Evolutionary conservation across 805 yeast species (phyloP).

Genomic region (Cyberlindnera maritima): DNA sequence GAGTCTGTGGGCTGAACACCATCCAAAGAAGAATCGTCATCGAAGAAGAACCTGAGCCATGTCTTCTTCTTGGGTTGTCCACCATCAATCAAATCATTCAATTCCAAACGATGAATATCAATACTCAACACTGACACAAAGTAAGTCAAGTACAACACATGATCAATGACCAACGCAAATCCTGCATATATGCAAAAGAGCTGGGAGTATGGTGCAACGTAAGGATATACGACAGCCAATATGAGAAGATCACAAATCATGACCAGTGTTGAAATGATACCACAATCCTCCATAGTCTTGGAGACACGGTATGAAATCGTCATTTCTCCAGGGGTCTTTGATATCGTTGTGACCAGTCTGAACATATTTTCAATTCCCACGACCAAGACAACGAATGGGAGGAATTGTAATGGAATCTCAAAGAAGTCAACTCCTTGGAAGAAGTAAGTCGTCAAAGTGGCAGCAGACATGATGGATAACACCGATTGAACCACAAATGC

Average conservation of each 20-base stretch:
- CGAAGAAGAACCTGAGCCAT: conserved; percentile 7
- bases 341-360: conserved; percentile 39
- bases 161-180: conserved; percentile 54
- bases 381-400: conserved; percentile 40
- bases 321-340: conserved; percentile 40
- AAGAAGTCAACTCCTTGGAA: conserved; percentile 33
- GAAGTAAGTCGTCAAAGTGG: conserved; percentile 39
- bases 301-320: conserved; percentile 38
- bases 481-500: conserved; percentile 42
- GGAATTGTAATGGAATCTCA: conserved; percentile 38
- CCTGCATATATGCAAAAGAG: conserved; percentile 45
- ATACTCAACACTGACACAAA: conserved; percentile 63
- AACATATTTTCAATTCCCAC: conserved; percentile 48
- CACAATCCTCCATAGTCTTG: conserved; percentile 35
- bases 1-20: conserved; percentile 1
- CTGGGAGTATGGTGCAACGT: conserved; percentile 33
- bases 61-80: conserved; percentile 2
- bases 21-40: conserved; percentile 8
- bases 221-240: conserved; percentile 28
- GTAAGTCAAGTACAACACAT: conserved; percentile 58
- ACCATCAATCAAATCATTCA: conserved; percentile 45
- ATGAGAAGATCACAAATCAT: conserved; percentile 29
- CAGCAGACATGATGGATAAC: conserved; percentile 40
- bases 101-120: conserved; percentile 62
- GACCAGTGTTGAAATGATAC: conserved; percentile 37